Evolutionary conservation across 2,329 filamentous ascomycete species (phyloP), one percentile per base, ranked within the genome.

Genomic region (Leptoxyphium fumago): DNA sequence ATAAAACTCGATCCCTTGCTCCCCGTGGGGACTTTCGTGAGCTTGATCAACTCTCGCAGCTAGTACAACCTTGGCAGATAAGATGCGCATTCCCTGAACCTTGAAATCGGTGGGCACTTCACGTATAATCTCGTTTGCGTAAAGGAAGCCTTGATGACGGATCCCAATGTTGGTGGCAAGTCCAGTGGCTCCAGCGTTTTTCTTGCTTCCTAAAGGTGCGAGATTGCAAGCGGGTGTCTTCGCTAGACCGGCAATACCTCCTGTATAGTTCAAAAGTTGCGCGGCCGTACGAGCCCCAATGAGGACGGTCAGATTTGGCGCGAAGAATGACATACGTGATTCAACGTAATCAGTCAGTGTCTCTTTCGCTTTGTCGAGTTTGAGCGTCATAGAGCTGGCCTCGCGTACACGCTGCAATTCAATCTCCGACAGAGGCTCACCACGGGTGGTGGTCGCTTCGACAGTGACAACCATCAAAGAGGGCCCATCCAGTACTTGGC

Each of bases 181-280:
- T 7, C 88, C 89, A 13, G 53, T 50, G 10, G 82, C 74, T 14
- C 80, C 79, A 40, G 81, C 79, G 51, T 84, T 78, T 62, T 88
- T 88, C 63, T 93, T 94, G 26, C 85, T 91, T 11, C 91, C 91
- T 60, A 94, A 81, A 0, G 88, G 85, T 0, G 87, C 77, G 38
- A 98, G 74, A 57, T 98, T 98, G 66, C 89, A 95, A 2, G 91
- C 79, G 0, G 91, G 91, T 2, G 87, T 91, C 61, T 94, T 94
- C 36, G 86, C 87, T 10, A 98, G 73, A 30, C 86, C 86, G 1
- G 81, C 84, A 29, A 98, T 69, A 8, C 91, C 91, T 49, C 91
- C 91, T 0, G 87, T 84, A 47, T 86, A 85, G 63, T 95, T 95
- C 55, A 98, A 82, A n/a, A 98, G 76, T 64, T 96, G 89, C 3